Conservation (phyloP, 2,329 filamentous ascomycete species). For the Aureobasidium uvarum region DNA sequence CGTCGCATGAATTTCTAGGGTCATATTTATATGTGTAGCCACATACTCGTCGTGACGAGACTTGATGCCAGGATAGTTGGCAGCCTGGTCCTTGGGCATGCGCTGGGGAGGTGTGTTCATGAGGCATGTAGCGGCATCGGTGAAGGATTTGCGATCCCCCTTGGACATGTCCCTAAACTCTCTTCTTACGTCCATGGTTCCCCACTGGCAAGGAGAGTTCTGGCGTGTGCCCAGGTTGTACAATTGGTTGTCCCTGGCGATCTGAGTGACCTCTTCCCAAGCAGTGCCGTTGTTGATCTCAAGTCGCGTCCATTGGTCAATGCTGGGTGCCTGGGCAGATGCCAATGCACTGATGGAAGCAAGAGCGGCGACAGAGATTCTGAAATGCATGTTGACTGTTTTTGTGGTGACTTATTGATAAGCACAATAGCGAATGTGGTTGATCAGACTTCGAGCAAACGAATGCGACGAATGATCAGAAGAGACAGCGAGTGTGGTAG, state of each 20-base stretch:
- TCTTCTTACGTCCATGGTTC: slow-evolving; percentile 32
- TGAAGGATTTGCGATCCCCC: slow-evolving; percentile 36
- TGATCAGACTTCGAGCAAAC: slow-evolving; percentile 24
- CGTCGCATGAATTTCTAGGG: slow-evolving; percentile 35
- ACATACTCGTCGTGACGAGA: slow-evolving; percentile 35
- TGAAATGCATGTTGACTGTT: slow-evolving; percentile 17
- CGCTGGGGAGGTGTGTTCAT: slow-evolving; percentile 33
- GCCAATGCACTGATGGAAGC: slow-evolving; percentile 17
- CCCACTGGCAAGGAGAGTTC: slow-evolving; percentile 34
- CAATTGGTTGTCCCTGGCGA: slow-evolving; percentile 33
- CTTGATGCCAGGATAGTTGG: slow-evolving; percentile 35
- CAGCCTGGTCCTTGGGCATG: slow-evolving; percentile 33
- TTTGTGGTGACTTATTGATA: neutral
- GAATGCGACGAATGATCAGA: slow-evolving; percentile 13
- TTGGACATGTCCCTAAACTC: slow-evolving; percentile 29
- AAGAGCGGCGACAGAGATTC: neutral
- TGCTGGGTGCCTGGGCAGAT: slow-evolving; percentile 25
- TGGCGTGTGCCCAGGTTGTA: slow-evolving; percentile 33
- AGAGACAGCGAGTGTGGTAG: slow-evolving; percentile 6
- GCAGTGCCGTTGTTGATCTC: slow-evolving; percentile 36
- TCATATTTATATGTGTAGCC: slow-evolving; percentile 37
- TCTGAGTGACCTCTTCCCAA: slow-evolving; percentile 34
- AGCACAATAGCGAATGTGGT: neutral
- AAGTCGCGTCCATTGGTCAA: slow-evolving; percentile 30
- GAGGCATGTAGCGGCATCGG: slow-evolving; percentile 36